A percentile compares a stretch with the other conserved stretches of the same genome.
phyloP scores from a whole-genome alignment of 345 rosid genomes.

The Geranium brycei region DNA sequence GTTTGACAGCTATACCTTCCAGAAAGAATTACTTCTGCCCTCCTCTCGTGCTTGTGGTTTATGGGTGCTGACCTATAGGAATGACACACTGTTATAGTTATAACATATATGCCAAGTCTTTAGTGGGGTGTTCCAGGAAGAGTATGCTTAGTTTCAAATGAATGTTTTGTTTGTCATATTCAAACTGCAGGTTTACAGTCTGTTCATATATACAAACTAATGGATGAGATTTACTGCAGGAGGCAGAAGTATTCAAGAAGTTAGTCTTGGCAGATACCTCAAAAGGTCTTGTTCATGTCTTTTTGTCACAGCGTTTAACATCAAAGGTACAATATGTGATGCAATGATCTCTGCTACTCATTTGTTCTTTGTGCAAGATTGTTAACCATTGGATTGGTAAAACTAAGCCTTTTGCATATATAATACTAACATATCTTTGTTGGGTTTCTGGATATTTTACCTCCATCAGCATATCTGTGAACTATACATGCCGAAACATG shows the following conservation, averaged over 20 bases:
- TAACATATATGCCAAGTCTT: no score
- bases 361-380: background rate
- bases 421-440: no score
- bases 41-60: background rate
- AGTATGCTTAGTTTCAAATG: no score
- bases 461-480: no score
- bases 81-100: no score
- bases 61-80: no score
- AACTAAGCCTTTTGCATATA: no score
- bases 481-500: no score
- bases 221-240: conserved; percentile 36
- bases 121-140: background rate
- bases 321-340: conserved; percentile 43
- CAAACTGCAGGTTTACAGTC: background rate
- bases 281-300: conserved; percentile 75
- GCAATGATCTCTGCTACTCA: background rate
- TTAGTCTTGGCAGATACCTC: conserved; percentile 64
- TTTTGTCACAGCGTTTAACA: conserved; percentile 76
- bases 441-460: no score
- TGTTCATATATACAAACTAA: conserved; percentile 5
- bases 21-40: no score
- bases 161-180: background rate
- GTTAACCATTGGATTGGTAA: no score
- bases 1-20: background rate
- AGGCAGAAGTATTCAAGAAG: conserved; percentile 63